phyloP scores from a whole-genome alignment of 2,329 filamentous ascomycete species.

The Alternaria sp. region DNA sequence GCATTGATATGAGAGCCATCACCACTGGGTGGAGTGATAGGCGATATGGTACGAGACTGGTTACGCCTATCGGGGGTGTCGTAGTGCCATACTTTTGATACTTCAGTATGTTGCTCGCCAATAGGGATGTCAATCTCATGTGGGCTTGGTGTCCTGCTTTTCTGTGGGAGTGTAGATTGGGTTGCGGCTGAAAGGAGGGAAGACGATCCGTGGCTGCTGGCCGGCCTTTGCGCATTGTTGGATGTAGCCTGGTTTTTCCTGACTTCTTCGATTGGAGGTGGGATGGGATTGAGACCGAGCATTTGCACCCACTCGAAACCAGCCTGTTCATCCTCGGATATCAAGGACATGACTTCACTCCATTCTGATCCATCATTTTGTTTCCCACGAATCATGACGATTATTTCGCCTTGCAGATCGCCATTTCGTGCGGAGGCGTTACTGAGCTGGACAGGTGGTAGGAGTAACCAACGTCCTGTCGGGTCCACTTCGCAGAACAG shows the following conservation, averaged over 20 bases:
- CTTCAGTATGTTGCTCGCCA: slow-evolving; percentile 63
- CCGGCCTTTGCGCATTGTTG: slow-evolving; percentile 49
- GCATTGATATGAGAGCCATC: slow-evolving; percentile 45
- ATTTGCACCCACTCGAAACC: slow-evolving; percentile 88
- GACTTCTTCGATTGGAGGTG: slow-evolving; percentile 62
- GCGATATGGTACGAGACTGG: slow-evolving; percentile 44
- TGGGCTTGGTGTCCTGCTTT: slow-evolving; percentile 58
- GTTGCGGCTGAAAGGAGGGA: slow-evolving; percentile 56
- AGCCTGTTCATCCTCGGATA: slow-evolving; percentile 78
- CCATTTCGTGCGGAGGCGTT: slow-evolving; percentile 83
- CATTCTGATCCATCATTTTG: slow-evolving; percentile 72
- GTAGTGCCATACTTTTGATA: slow-evolving; percentile 57
- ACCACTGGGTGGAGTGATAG: slow-evolving; percentile 49
- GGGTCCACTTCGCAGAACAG: slow-evolving; percentile 90
- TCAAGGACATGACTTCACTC: slow-evolving; percentile 84
- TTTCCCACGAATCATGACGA: slow-evolving; percentile 85
- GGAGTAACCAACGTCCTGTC: slow-evolving; percentile 81
- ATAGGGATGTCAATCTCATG: slow-evolving; percentile 69
- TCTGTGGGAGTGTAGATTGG: slow-evolving; percentile 44
- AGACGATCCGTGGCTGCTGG: slow-evolving; percentile 64
- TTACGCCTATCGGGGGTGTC: slow-evolving; percentile 44
- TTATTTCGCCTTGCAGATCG: slow-evolving; percentile 74
- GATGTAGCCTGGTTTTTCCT: slow-evolving; percentile 63
- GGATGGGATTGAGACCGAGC: slow-evolving; percentile 72
- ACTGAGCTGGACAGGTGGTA: slow-evolving; percentile 81